These are phyloP conservation scores for Kodamaea alishanica DNA, from an alignment of 1,139 yeast genomes.

Conservation along the genomic window DNA sequence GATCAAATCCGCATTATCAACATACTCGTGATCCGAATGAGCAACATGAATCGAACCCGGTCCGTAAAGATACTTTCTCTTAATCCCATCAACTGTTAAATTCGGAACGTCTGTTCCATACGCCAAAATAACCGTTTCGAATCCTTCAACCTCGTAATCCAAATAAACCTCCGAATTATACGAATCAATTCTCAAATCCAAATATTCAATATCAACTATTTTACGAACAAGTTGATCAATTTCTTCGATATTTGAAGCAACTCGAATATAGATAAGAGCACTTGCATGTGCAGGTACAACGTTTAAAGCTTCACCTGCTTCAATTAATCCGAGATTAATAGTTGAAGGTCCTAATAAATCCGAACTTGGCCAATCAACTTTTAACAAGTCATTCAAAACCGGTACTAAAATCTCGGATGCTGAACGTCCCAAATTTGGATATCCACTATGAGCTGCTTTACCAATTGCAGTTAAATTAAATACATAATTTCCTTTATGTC, in stretches of 20 bases:
- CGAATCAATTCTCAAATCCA: slow-evolving; percentile 20
- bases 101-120: slow-evolving; percentile 68
- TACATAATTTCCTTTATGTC: slow-evolving; percentile 58
- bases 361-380: slow-evolving; percentile 45
- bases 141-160: slow-evolving; percentile 61
- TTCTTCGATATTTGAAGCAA: slow-evolving; percentile 44
- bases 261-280: slow-evolving; percentile 51
- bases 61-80: slow-evolving; percentile 56
- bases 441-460: slow-evolving; percentile 64
- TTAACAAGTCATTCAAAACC: slow-evolving; percentile 33
- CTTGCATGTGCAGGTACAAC: slow-evolving; percentile 60
- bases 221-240: slow-evolving; percentile 34
- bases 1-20: slow-evolving; percentile 47
- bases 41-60: slow-evolving; percentile 69
- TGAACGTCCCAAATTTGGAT: slow-evolving; percentile 64
- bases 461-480: slow-evolving; percentile 49
- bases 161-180: slow-evolving; percentile 42
- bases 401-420: slow-evolving; percentile 58
- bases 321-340: slow-evolving; percentile 53
- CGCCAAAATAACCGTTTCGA: slow-evolving; percentile 52
- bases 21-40: slow-evolving; percentile 59
- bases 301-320: slow-evolving; percentile 62
- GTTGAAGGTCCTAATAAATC: slow-evolving; percentile 60
- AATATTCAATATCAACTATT: slow-evolving; percentile 32
- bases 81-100: slow-evolving; percentile 32